Evolutionary conservation across 176 grass and related monocot genomes (phyloP).

Genomic region (Phyllostachys edulis): DNA sequence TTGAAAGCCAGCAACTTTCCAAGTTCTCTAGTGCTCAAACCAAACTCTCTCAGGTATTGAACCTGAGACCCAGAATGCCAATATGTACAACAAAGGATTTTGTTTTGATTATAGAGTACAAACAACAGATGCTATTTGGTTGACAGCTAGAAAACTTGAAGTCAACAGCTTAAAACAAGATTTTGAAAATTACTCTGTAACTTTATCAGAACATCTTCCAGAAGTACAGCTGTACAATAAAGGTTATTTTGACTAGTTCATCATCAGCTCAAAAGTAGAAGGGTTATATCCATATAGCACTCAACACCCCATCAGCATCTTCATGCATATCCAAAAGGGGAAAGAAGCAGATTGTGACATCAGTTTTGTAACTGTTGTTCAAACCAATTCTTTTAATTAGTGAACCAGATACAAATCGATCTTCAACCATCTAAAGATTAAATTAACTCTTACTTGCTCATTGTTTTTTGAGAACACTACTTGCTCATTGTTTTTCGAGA

Average conservation of each 20-base stretch:
- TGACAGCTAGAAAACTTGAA: not conserved
- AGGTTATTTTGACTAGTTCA: not conserved
- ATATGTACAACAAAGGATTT: not conserved
- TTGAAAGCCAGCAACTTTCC: constrained; percentile 78
- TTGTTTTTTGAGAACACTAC: too few species aligned
- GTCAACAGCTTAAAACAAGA: not conserved
- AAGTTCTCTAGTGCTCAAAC: constrained; percentile 61
- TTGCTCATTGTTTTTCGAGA: not conserved
- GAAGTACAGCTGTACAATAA: not conserved
- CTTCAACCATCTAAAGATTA: too few species aligned
- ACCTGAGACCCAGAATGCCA: constrained; percentile 45
- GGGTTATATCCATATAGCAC: not conserved
- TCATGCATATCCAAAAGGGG: not conserved
- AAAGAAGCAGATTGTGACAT: not conserved
- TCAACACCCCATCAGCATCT: not conserved
- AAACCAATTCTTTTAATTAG: not conserved
- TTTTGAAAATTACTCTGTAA: not conserved
- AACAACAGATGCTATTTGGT: not conserved
- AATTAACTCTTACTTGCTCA: too few species aligned
- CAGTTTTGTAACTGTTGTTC: constrained; percentile 16
- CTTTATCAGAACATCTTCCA: not conserved
- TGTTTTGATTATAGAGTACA: not conserved
- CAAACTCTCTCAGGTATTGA: constrained; percentile 85
- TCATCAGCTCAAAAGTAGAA: not conserved
- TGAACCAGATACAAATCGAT: not conserved